Percentiles rank a stretch among this genome's conserved stretches.
Evolutionary conservation across 306 rosid species (phyloP).

Genomic region (Cucurbita pepo): DNA sequence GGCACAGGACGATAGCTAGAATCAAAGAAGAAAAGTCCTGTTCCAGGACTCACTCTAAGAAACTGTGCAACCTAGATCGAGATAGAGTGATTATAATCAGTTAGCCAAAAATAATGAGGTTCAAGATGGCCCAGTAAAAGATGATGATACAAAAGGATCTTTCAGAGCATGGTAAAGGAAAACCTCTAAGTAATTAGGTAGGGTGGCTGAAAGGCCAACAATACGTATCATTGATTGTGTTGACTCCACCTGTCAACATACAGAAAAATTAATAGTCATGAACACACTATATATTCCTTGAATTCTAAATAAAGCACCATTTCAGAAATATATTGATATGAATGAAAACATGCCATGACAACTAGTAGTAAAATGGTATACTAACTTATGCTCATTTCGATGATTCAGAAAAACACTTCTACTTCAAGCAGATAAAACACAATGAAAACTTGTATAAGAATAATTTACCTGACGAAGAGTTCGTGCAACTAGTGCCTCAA

Average conservation of each 20-base stretch:
- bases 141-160: constrained; percentile 6
- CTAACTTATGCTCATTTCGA: background rate
- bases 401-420: background rate
- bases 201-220: constrained; percentile 96
- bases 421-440: background rate
- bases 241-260: constrained; percentile 66
- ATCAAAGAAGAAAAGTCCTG: constrained; percentile 92
- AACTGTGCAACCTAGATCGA: constrained; percentile 73
- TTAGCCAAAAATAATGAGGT: background rate
- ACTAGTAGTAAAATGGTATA: background rate
- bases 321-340: background rate
- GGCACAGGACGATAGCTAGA: constrained; percentile 97
- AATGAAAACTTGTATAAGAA: background rate
- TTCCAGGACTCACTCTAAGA: constrained; percentile 82
- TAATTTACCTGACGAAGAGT: constrained; percentile 74
- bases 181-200: constrained; percentile 93
- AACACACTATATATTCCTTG: background rate
- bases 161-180: constrained; percentile 15
- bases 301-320: background rate
- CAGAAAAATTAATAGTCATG: background rate
- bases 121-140: constrained; percentile 13
- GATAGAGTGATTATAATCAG: constrained; percentile 1
- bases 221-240: constrained; percentile 92
- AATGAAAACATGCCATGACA: background rate
- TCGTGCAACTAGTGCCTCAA: constrained; percentile 94